Percentiles rank a stretch among this genome's conserved stretches.
Conservation (phyloP, 371 early-diverging fungal genomes). For the Circinella minor region DNA sequence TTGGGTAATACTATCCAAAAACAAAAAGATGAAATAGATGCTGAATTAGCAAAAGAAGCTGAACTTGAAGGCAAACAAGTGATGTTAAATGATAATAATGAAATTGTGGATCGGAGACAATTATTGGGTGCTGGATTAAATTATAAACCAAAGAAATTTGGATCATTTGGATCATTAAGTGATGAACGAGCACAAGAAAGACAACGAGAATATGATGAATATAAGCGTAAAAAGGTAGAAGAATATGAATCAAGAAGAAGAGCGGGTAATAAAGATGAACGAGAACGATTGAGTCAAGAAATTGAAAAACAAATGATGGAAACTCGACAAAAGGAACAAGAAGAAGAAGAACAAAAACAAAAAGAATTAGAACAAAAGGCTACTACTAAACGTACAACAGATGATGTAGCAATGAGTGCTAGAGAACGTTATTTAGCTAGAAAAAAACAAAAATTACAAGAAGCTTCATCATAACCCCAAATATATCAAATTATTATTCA, state of each 20-base stretch:
- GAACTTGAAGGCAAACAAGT: slow-evolving; percentile 55
- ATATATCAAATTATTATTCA: neutral
- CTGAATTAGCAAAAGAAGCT: slow-evolving; percentile 46
- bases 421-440: slow-evolving; percentile 78
- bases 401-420: slow-evolving; percentile 76
- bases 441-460: slow-evolving; percentile 58
- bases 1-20: neutral
- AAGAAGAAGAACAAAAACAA: slow-evolving; percentile 57
- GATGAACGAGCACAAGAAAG: slow-evolving; percentile 52
- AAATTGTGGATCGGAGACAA: slow-evolving; percentile 83
- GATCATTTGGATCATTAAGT: slow-evolving; percentile 36
- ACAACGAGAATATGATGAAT: slow-evolving; percentile 51
- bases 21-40: slow-evolving; percentile 23
- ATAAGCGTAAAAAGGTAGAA: slow-evolving; percentile 55
- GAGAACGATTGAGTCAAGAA: slow-evolving; percentile 46
- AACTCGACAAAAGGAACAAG: slow-evolving; percentile 52
- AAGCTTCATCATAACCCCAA: neutral
- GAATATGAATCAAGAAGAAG: slow-evolving; percentile 40
- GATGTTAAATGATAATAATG: slow-evolving; percentile 72
- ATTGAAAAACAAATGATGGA: slow-evolving; percentile 62
- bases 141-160: slow-evolving; percentile 49
- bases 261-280: slow-evolving; percentile 33
- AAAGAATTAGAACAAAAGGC: slow-evolving; percentile 58
- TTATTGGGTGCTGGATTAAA: slow-evolving; percentile 82
- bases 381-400: slow-evolving; percentile 68